phyloP scores from a whole-genome alignment of 1,284 basidiomycete genomes.

The Ganoderma meredithae region DNA sequence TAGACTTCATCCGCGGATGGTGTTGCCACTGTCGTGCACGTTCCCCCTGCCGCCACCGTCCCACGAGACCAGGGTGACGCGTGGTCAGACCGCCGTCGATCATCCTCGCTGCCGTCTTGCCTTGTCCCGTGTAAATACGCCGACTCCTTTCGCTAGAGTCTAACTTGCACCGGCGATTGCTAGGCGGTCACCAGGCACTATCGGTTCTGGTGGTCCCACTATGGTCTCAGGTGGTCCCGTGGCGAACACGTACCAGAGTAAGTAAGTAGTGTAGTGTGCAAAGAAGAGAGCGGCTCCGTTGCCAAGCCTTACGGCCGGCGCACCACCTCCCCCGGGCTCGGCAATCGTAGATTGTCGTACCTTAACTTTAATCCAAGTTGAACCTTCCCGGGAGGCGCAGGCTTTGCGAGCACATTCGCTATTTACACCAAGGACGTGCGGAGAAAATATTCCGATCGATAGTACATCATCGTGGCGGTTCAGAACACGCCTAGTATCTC shows the following conservation, averaged over 20 bases:
- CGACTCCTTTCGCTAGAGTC: neutral
- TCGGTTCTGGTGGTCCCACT: neutral
- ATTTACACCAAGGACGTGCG: neutral
- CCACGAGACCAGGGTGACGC: slow-evolving; percentile 8
- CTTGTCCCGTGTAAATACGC: neutral
- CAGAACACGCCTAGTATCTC: neutral
- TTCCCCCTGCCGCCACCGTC: neutral
- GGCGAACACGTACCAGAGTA: neutral
- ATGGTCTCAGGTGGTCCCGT: neutral
- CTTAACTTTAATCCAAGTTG: neutral
- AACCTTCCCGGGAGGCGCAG: neutral
- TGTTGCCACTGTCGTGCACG: neutral
- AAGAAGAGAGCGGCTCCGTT: neutral
- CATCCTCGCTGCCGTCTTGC: neutral
- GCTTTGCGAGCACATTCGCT: neutral
- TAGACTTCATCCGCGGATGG: neutral
- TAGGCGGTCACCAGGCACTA: neutral
- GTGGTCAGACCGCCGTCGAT: neutral
- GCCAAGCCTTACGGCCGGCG: neutral
- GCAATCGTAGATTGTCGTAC: slow-evolving; percentile 4
- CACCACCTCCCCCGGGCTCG: neutral
- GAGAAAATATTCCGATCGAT: neutral
- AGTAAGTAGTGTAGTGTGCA: neutral
- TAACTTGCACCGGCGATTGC: neutral
- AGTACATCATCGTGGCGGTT: neutral